Conservation (phyloP, 169 alveolate species). For the Amoebophrya sp. region DNA sequence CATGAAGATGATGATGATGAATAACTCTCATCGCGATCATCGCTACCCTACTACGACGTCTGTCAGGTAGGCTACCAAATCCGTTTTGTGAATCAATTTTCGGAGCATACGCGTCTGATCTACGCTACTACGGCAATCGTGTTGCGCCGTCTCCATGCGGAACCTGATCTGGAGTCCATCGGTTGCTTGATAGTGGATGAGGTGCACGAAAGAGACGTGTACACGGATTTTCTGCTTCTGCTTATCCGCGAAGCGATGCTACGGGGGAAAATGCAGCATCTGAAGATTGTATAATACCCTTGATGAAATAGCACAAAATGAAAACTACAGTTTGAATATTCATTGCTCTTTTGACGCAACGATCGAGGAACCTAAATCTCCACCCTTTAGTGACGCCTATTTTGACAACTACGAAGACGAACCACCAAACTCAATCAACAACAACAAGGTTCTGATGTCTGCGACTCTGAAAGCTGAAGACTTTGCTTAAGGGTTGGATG, state of each 20-base stretch:
- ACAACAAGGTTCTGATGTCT: constrained; percentile 44
- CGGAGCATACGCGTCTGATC: constrained; percentile 43
- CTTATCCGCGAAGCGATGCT: constrained; percentile 43
- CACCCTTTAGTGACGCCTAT: too few relatives aligned
- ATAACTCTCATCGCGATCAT: too few relatives aligned
- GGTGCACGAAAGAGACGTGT: constrained; percentile 46
- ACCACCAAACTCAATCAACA: too few relatives aligned
- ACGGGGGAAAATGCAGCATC: constrained; percentile 40
- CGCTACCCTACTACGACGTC: too few relatives aligned
- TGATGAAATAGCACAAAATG: too few relatives aligned
- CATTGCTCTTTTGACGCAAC: too few relatives aligned
- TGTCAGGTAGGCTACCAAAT: constrained; percentile 49
- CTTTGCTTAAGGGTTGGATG: too few relatives aligned
- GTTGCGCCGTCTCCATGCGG: constrained; percentile 42
- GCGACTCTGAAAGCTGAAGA: constrained; percentile 45
- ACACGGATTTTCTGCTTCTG: constrained; percentile 44
- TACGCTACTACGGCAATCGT: constrained; percentile 48
- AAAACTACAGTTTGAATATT: too few relatives aligned
- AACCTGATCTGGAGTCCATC: constrained; percentile 42
- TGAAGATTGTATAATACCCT: constrained; percentile 34
- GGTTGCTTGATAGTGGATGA: constrained; percentile 47
- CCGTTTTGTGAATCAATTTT: constrained; percentile 45
- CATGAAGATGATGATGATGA: too few relatives aligned
- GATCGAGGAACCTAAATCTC: too few relatives aligned
- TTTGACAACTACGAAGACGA: too few relatives aligned